phyloP scores from a whole-genome alignment of 257 asterid genomes.

The Solanum sitiens region DNA sequence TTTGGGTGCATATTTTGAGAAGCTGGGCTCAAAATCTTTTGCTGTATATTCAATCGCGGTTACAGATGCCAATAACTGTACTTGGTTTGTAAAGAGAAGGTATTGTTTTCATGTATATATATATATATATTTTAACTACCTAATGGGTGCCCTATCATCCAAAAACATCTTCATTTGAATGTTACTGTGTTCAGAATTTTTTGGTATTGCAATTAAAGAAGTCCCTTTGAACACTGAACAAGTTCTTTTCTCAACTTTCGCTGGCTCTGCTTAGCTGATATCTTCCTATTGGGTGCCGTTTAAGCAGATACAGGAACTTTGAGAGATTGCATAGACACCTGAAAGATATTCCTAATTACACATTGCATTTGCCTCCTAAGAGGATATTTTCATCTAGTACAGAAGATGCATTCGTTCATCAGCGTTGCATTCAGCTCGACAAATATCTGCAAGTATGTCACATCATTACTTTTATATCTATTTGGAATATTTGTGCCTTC shows the following conservation, averaged over 20 bases:
- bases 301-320: slow-evolving; percentile 80
- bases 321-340: slow-evolving; percentile 95
- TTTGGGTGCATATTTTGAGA: slow-evolving; percentile 92
- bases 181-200: background rate
- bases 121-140: slow-evolving; percentile 6
- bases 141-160: background rate
- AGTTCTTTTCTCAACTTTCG: slow-evolving; percentile 4
- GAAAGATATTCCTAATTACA: slow-evolving; percentile 89
- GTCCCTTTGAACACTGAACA: background rate
- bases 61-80: slow-evolving; percentile 59
- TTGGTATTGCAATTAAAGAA: background rate
- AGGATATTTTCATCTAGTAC: slow-evolving; percentile 98
- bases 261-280: slow-evolving; percentile 4
- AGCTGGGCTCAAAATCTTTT: slow-evolving; percentile 82
- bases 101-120: slow-evolving; percentile 25
- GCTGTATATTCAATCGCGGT: slow-evolving; percentile 93
- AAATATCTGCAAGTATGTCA: slow-evolving; percentile 74
- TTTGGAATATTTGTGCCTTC: background rate
- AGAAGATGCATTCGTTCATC: slow-evolving; percentile 95
- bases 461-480: slow-evolving; percentile 5
- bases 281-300: slow-evolving; percentile 4
- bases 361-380: slow-evolving; percentile 93
- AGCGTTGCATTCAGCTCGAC: slow-evolving; percentile 96
- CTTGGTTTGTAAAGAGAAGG: slow-evolving; percentile 99
- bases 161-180: background rate